Evolutionary conservation across 176 grass and related monocot genomes (phyloP).

Genomic region (Zea luxurians): DNA sequence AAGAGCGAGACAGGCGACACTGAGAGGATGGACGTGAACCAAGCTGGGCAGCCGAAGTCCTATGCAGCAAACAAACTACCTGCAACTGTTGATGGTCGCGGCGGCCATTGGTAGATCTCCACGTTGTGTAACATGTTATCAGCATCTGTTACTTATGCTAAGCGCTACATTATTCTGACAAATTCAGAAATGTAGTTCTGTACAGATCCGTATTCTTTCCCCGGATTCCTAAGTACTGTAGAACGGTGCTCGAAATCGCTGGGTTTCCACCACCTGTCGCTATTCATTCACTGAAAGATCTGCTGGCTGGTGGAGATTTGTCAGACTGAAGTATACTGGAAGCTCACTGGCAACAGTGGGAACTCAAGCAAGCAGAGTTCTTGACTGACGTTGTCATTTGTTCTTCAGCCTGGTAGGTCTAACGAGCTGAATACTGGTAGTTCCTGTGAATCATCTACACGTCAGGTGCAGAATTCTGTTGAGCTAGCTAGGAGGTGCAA

Average conservation of each 20-base stretch:
- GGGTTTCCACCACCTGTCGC: not conserved
- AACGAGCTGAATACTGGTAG: not conserved
- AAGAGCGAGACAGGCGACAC: slow-evolving; percentile 65
- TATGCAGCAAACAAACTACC: slow-evolving; percentile 60
- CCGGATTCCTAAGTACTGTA: not conserved
- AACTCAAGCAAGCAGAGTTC: not conserved
- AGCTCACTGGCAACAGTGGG: no score
- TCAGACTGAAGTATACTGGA: not conserved
- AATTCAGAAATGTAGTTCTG: slow-evolving; percentile 32
- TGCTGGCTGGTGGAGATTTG: not conserved
- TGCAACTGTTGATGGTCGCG: slow-evolving; percentile 57
- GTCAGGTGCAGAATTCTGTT: not conserved
- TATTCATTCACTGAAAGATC: slow-evolving; percentile 13
- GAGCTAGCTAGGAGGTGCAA: not conserved
- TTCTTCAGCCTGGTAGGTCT: slow-evolving; percentile 5
- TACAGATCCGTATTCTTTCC: slow-evolving; percentile 41
- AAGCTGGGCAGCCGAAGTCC: slow-evolving; percentile 47
- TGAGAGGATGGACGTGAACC: slow-evolving; percentile 52
- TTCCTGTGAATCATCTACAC: not conserved
- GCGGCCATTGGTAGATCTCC: slow-evolving; percentile 60
- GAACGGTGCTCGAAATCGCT: not conserved
- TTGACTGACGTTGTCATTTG: slow-evolving; percentile 24
- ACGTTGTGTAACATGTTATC: not conserved
- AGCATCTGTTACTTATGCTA: not conserved
- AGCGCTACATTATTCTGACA: slow-evolving; percentile 30